These are phyloP conservation scores for Clarireedia homoeocarpa DNA, from an alignment of 2,329 filamentous ascomycete species.

Conservation along the genomic window DNA sequence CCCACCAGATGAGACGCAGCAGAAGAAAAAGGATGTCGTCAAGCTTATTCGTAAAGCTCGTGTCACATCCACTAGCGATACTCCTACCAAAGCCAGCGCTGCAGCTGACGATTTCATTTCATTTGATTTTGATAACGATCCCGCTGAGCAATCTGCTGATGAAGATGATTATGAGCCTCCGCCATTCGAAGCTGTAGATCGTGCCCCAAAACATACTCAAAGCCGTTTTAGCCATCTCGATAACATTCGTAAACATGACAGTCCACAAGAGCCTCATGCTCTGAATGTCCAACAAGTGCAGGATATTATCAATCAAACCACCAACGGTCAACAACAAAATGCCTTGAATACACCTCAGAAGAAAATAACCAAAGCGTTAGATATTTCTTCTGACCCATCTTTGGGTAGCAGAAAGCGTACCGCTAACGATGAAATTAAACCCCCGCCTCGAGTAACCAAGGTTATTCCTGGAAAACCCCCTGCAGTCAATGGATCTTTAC, in stretches of 20 bases:
- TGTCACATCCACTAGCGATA: conserved; percentile 43
- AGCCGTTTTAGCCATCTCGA: conserved; percentile 5
- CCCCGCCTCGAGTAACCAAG: conserved; percentile 23
- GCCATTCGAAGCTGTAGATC: conserved; percentile 15
- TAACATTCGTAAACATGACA: conserved; percentile 7
- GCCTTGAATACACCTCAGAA: background rate
- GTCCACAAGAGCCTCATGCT: background rate
- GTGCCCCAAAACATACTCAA: background rate
- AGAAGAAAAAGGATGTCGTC: conserved; percentile 80
- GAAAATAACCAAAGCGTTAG: conserved; percentile 8
- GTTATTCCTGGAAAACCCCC: conserved; percentile 15
- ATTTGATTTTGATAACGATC: conserved; percentile 56
- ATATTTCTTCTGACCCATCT: conserved; percentile 33
- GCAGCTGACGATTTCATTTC: conserved; percentile 84
- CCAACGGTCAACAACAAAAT: background rate
- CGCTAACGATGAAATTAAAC: conserved; percentile 53
- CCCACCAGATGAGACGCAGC: conserved; percentile 62
- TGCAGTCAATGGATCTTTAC: conserved; percentile 27
- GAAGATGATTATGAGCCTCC: conserved; percentile 9
- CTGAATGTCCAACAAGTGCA: background rate
- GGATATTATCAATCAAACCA: background rate
- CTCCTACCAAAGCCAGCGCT: conserved; percentile 43
- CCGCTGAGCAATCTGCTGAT: conserved; percentile 19
- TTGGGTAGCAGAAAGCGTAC: conserved; percentile 69
- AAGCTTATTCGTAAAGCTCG: conserved; percentile 88